Conservation (phyloP, 768 basidiomycete genomes). For the Udeniomyces megalosporus region DNA sequence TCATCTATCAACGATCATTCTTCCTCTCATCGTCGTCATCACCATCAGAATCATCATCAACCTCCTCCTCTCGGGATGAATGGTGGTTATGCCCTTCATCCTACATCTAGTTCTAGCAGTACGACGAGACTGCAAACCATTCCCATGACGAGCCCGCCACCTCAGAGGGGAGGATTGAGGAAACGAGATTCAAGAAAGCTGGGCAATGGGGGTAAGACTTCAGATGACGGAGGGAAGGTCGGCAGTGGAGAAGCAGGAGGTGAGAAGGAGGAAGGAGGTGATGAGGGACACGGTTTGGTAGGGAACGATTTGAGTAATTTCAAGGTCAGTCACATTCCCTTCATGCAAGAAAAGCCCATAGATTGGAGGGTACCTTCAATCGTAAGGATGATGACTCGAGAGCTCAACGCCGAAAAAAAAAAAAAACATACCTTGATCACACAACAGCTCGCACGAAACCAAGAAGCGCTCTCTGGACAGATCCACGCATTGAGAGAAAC, state of each 20-base stretch:
- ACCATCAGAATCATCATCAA: neutral
- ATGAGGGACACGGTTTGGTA: too few relatives aligned
- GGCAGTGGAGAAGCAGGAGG: too few relatives aligned
- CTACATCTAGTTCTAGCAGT: too few relatives aligned
- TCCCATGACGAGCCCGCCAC: neutral
- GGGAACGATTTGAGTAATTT: constrained; percentile 8
- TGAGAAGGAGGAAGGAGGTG: constrained; percentile 26
- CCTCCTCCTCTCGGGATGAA: neutral
- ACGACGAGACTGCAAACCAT: too few relatives aligned
- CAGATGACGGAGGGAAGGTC: constrained; percentile 11
- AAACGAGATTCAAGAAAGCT: too few relatives aligned
- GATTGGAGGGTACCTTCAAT: too few relatives aligned
- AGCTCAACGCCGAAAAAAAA: too few relatives aligned
- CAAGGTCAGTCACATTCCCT: neutral
- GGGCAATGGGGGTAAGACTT: constrained; percentile 28
- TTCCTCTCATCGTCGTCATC: neutral
- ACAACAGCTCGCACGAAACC: constrained; percentile 13
- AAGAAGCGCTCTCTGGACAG: constrained; percentile 13
- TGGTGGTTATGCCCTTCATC: constrained; percentile 2
- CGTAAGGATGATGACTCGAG: too few relatives aligned
- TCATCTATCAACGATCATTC: neutral
- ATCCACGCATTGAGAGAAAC: constrained; percentile 22
- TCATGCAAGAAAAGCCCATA: too few relatives aligned
- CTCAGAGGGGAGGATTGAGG: neutral
- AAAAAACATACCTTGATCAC: too few relatives aligned